Evolutionary conservation across 1,284 basidiomycete genomes (phyloP), one percentile per base, ranked within the genome.

Genomic region (Earliella scabrosa): DNA sequence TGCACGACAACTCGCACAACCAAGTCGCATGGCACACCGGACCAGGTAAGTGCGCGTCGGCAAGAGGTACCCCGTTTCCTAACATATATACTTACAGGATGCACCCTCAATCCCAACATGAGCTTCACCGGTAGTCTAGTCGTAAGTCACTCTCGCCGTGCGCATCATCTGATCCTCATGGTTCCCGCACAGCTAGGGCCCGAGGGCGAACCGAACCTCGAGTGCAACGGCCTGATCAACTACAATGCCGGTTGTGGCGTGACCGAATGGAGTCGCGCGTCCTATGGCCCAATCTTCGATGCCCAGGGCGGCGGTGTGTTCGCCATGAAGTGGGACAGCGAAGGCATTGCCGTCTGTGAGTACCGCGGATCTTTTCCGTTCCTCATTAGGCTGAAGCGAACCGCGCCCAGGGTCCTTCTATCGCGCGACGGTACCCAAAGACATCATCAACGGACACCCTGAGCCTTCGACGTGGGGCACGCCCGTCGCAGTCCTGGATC

Each of bases 321-420:
- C 62, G 89, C 85, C 0, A 90, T 90, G 85, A 86, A 87, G 60
- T 92, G 88, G 88, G 87, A 90, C 63, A 80, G 86, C 56, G 80
- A 80, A 45, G 86, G 86, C 0, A 89, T 92, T 55, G 81, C 83
- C 20, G 77, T 91, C 52, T 92, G 88, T 90, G 54, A 68, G 85
- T 77, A 7, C 13, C 29, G 7, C 31, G 8, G 11, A 34, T 13
- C 36, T n/a, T 27, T 20, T 46, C 21, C 6, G n/a, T 32, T 21
- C 20, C 14, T 16, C 1, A 2, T 6, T n/a, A 13, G 10, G 34
- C 32, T 21, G 11, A 9, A 29, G 47, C 59, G 23, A 48, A 4
- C 35, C 32, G 46, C 16, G 57, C 14, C n/a, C 38, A 89, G 87
- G 85, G 84, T 87, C 83, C 21, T 90, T 90, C 70, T 89, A 87